These are phyloP conservation scores for Globisporangium camurandrum DNA, from an alignment of 352 stramenopile species.

Conservation along the genomic window DNA sequence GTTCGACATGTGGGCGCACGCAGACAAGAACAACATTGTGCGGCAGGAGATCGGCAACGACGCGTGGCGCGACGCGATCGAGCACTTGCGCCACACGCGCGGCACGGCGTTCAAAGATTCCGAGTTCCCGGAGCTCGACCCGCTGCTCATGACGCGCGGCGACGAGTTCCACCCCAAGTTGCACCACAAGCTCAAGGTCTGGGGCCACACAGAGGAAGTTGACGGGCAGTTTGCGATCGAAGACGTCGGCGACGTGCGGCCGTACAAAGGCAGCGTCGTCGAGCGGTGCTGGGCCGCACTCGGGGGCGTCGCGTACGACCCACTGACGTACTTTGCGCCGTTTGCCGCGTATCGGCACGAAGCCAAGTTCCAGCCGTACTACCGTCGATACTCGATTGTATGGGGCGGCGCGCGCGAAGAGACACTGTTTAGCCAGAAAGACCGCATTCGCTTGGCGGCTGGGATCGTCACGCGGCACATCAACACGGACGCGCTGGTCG, in stretches of 20 bases:
- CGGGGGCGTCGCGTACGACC: conserved; percentile 60
- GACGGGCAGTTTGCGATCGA: conserved; percentile 56
- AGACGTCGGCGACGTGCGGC: conserved; percentile 29
- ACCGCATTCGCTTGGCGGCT: conserved; percentile 63
- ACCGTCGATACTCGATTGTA: conserved; percentile 68
- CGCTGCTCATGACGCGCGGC: conserved; percentile 52
- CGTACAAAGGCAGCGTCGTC: conserved; percentile 10
- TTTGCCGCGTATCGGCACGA: conserved; percentile 76
- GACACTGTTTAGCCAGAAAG: conserved; percentile 75
- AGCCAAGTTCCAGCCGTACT: conserved; percentile 67
- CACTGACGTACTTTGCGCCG: conserved; percentile 73
- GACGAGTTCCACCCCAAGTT: conserved; percentile 60
- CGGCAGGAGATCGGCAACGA: conserved; percentile 42
- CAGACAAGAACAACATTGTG: conserved; percentile 41
- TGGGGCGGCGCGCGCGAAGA: conserved; percentile 64
- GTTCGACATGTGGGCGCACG: conserved; percentile 47
- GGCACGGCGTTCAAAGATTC: conserved; percentile 23
- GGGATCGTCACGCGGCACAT: conserved; percentile 74
- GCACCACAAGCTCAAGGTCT: conserved; percentile 37
- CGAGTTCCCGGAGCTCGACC: conserved; percentile 65
- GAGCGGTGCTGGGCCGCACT: conserved; percentile 50
- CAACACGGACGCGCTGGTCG: conserved; percentile 60
- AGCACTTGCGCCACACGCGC: conserved; percentile 47
- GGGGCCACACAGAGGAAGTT: conserved; percentile 70
- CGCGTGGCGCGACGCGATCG: conserved; percentile 39